These are phyloP conservation scores for Fusarium gaditjirri DNA, from an alignment of 2,329 filamentous ascomycete species.

Conservation along the genomic window DNA sequence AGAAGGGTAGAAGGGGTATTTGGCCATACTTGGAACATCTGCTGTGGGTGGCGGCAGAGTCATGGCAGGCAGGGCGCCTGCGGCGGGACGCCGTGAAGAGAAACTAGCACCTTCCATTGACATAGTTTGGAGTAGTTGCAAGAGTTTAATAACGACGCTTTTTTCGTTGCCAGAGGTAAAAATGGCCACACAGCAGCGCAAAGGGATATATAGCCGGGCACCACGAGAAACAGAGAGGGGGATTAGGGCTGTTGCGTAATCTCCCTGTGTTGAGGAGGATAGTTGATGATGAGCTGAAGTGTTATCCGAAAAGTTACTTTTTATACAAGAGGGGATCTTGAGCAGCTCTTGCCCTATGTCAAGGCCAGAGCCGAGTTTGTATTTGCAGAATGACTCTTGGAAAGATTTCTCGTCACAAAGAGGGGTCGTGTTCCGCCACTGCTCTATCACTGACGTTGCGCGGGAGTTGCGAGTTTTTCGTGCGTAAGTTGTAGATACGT, in stretches of 20 bases:
- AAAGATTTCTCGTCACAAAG: constrained; percentile 19
- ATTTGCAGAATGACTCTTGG: constrained; percentile 20
- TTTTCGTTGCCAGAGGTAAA: background rate
- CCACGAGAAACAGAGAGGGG: background rate
- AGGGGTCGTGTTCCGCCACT: constrained; percentile 19
- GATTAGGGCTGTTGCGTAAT: background rate
- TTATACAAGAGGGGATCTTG: background rate
- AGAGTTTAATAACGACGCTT: background rate
- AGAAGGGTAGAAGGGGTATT: constrained; percentile 39
- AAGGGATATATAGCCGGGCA: background rate
- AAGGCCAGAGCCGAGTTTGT: background rate
- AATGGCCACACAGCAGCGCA: background rate
- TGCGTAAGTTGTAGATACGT: constrained; percentile 10
- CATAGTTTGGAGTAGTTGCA: background rate
- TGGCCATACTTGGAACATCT: constrained; percentile 52
- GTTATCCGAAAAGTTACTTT: background rate
- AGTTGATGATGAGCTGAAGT: background rate
- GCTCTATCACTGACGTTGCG: background rate
- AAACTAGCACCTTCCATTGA: constrained; percentile 49
- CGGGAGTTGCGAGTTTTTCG: constrained; percentile 24
- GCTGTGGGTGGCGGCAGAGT: constrained; percentile 50
- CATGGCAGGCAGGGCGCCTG: constrained; percentile 49
- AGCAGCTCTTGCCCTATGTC: background rate
- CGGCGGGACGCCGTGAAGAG: constrained; percentile 49
- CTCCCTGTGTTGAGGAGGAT: background rate